phyloP scores from a whole-genome alignment of 2,329 filamentous ascomycete species.

The Ploettnerulaceae sp. region DNA sequence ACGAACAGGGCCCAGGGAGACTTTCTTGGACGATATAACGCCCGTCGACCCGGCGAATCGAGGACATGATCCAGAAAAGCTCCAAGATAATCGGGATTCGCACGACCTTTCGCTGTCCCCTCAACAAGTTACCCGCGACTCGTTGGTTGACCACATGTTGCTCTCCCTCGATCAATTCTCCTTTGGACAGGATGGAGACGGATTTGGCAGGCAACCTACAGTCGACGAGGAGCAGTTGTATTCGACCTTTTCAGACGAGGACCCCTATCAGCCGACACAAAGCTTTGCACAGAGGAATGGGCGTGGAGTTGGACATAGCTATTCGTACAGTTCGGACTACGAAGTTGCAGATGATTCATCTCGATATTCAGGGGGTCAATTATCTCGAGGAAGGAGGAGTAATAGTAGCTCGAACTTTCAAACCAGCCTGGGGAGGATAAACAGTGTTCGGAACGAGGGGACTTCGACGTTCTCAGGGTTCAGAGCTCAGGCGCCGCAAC shows the following conservation, averaged over 20 bases:
- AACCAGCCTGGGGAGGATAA: constrained; percentile 54
- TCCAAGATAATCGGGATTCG: constrained; percentile 27
- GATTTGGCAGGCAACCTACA: constrained; percentile 26
- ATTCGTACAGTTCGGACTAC: constrained; percentile 59
- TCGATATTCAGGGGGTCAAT: constrained; percentile 44
- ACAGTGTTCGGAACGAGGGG: constrained; percentile 47
- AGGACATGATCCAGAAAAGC: constrained; percentile 23
- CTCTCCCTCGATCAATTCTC: constrained; percentile 84
- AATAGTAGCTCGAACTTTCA: constrained; percentile 75
- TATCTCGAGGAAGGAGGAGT: constrained; percentile 61
- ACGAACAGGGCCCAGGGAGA: constrained; percentile 26
- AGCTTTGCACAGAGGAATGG: constrained; percentile 26
- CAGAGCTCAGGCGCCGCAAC: constrained; percentile 33
- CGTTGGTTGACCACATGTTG: constrained; percentile 93
- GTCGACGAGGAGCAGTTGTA: constrained; percentile 31
- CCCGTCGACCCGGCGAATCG: constrained; percentile 27
- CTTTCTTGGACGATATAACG: constrained; percentile 35
- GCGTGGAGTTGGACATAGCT: constrained; percentile 36
- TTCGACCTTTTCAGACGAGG: constrained; percentile 29
- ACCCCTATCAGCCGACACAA: constrained; percentile 25
- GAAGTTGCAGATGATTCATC: constrained; percentile 51
- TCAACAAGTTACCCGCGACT: constrained; percentile 75
- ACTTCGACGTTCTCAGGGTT: constrained; percentile 34
- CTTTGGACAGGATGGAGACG: constrained; percentile 40
- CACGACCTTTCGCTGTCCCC: constrained; percentile 83